phyloP scores from a whole-genome alignment of 495 filamentous ascomycete genomes.

The Aspergillus nidulans region DNA sequence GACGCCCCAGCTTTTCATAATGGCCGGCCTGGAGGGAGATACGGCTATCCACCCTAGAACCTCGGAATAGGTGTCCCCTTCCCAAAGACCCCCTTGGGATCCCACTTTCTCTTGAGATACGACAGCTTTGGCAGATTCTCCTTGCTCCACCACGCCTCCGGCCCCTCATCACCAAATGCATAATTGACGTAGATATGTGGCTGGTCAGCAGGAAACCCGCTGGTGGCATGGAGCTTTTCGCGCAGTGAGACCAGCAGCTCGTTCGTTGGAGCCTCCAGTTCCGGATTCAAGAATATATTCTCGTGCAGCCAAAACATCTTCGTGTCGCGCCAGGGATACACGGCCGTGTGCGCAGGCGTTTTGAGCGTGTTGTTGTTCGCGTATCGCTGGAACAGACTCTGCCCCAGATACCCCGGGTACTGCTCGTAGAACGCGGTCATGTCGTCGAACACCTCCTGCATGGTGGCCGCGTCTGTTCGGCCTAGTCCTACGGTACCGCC shows the following conservation, averaged over 20 bases:
- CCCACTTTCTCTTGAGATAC: constrained; percentile 23
- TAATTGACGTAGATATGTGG: constrained; percentile 31
- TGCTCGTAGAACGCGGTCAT: background rate
- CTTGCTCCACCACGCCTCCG: constrained; percentile 22
- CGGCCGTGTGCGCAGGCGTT: background rate
- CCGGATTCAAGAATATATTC: background rate
- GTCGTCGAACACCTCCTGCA: background rate
- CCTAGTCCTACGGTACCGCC: background rate
- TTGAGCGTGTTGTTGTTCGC: background rate
- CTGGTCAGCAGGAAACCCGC: background rate
- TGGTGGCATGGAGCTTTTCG: background rate
- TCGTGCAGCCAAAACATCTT: background rate
- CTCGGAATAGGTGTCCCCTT: no score
- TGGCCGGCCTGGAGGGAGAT: no score
- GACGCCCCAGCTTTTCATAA: no score
- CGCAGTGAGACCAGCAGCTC: background rate
- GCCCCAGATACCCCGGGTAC: background rate
- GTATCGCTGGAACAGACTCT: background rate
- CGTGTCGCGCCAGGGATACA: background rate
- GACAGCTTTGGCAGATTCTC: constrained; percentile 13
- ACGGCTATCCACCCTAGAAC: no score
- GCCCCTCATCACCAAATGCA: constrained; percentile 36
- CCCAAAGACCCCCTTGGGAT: constrained; percentile 23
- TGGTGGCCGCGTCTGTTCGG: background rate
- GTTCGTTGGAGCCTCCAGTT: background rate